Base-by-base conservation (phyloP, 1,284 basidiomycete species). In the Pyrrhoderma noxium region DNA sequence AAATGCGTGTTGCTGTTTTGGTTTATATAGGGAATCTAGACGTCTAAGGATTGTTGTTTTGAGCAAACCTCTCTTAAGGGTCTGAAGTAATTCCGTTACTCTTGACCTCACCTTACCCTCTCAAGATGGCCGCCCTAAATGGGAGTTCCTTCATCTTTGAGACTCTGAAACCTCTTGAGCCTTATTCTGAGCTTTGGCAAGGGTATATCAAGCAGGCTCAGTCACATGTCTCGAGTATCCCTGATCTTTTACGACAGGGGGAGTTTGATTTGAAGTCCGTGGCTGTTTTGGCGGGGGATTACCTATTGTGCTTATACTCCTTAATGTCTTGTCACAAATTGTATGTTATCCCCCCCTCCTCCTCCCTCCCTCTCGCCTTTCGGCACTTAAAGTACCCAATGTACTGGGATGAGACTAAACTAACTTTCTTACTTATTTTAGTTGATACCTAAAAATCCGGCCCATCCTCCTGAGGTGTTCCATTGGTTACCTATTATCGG, bases 401-500 rank as follows among this genome's bases (percentile, higher is more conserved):
- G n/a, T n/a, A n/a, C n/a, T n/a, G n/a, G n/a, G n/a, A n/a, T n/a
- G n/a, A n/a, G n/a, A n/a, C n/a, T n/a, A n/a, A n/a, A n/a, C n/a
- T n/a, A n/a, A n/a, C n/a, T n/a, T n/a, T n/a, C n/a, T n/a, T n/a
- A n/a, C n/a, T n/a, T n/a, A n/a, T 31, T 11, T 31, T 58, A 82
- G 79, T 39, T 79, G 44, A 60, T 75, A 11, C 83, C 82, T 22
- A 68, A 70, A 47, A 72, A 83, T 62, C 72, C 74, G 45, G 74
- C 73, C n/a, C 59, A 74, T 23, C 89, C 89, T 3, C 89, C 89
- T 0, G 68, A 85, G 45, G 88, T 91, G 11, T 92, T 89, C 69
- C 82, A 90, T 64, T 76, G 75, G 61, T 71, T 91, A 53, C 89
- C 89, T 21, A 74, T 82, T 65, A 73, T 92, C 57, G 89, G 89